Evolutionary conservation across 2,329 filamentous ascomycete species (phyloP).

Genomic region (Xylariaceae sp.): DNA sequence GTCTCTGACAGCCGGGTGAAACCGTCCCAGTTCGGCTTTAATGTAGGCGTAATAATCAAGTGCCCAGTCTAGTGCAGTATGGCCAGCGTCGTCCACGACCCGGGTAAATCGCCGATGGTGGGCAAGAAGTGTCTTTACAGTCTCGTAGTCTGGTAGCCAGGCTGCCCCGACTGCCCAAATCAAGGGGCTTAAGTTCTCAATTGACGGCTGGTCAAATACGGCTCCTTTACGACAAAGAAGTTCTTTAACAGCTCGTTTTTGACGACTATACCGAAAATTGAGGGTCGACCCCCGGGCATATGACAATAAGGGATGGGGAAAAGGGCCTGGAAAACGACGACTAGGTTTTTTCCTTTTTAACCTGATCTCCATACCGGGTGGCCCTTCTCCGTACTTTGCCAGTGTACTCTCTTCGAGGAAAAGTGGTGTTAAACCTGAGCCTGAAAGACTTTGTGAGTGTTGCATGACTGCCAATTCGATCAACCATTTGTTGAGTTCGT

Average conservation of each 20-base stretch:
- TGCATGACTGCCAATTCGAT: not conserved
- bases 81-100: not conserved
- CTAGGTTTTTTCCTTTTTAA: too few relatives aligned
- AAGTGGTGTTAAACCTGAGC: too few relatives aligned
- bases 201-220: not conserved
- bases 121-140: not conserved
- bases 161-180: too few relatives aligned
- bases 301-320: too few relatives aligned
- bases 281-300: too few relatives aligned
- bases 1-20: not conserved
- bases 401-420: too few relatives aligned
- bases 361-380: too few relatives aligned
- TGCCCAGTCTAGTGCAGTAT: conserved; percentile 6
- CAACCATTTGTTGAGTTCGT: not conserved
- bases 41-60: conserved; percentile 4
- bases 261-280: not conserved
- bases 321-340: too few relatives aligned
- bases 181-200: not conserved
- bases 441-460: not conserved
- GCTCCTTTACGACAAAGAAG: not conserved
- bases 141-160: not conserved
- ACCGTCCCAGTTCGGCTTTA: conserved; percentile 3
- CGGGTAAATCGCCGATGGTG: not conserved
- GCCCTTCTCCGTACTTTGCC: too few relatives aligned
- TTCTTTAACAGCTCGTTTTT: not conserved